phyloP scores from a whole-genome alignment of 2,329 filamentous ascomycete species.

The Colletotrichum siamense region DNA sequence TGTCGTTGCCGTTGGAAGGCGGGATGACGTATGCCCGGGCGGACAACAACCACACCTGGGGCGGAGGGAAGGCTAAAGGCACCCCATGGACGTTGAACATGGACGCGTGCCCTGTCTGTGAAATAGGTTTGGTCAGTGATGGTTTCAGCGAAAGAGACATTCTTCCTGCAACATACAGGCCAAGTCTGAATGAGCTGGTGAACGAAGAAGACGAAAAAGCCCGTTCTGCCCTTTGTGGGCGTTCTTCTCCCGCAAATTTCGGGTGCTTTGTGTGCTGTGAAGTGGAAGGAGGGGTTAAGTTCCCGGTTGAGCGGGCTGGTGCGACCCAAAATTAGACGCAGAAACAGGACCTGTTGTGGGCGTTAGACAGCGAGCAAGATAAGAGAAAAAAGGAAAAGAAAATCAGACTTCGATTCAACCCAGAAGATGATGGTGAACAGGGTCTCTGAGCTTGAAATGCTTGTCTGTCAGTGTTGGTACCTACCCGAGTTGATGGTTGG shows the following conservation, averaged over 20 bases:
- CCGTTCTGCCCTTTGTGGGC: neutral
- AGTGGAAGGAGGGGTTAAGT: neutral
- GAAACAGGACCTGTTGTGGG: neutral
- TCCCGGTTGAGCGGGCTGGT: neutral
- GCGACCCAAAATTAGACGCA: neutral
- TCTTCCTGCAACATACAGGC: neutral
- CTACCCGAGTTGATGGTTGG: neutral
- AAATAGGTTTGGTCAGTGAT: rapidly evolving
- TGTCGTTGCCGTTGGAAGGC: neutral
- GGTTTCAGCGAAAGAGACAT: neutral
- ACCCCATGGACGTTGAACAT: neutral
- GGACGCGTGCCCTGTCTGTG: neutral
- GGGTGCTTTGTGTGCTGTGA: neutral
- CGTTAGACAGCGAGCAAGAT: neutral
- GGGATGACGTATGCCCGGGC: neutral
- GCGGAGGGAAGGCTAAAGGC: neutral
- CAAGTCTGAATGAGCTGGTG: neutral
- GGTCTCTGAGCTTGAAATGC: neutral
- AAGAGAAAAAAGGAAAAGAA: neutral
- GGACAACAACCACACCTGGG: neutral
- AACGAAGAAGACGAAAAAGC: neutral
- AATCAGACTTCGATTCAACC: neutral
- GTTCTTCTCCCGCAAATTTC: neutral
- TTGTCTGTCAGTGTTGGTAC: neutral
- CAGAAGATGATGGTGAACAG: neutral